Evolutionary conservation across 2,329 filamentous ascomycete genomes (phyloP).

Genomic region (Claviceps purpurea): DNA sequence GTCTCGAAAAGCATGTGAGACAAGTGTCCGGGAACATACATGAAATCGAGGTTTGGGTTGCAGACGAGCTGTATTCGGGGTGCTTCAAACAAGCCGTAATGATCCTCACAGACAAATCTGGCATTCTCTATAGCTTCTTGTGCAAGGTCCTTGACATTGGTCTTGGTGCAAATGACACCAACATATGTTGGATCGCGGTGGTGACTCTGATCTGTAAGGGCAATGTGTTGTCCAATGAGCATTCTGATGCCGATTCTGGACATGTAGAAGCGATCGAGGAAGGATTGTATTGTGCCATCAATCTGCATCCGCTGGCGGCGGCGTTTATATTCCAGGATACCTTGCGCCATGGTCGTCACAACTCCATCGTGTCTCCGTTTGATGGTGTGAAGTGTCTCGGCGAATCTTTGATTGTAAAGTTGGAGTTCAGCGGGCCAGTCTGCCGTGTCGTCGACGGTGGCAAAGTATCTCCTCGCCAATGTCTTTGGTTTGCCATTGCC

Average conservation of each 20-base stretch:
- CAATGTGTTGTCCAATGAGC: constrained; percentile 98
- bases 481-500: constrained; percentile 38
- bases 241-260: constrained; percentile 97
- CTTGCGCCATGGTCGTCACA: constrained; percentile 94
- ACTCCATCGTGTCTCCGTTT: constrained; percentile 94
- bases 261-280: constrained; percentile 99
- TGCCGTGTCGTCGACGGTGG: constrained; percentile 72
- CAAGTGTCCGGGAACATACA: constrained; percentile 98
- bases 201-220: constrained; percentile 83
- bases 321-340: constrained; percentile 95
- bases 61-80: constrained; percentile 95
- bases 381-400: constrained; percentile 80
- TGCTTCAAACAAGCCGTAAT: constrained; percentile 93
- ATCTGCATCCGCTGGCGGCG: constrained; percentile 96
- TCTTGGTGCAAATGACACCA: constrained; percentile 97
- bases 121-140: constrained; percentile 98
- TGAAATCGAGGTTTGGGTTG: constrained; percentile 88
- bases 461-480: constrained; percentile 58
- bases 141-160: constrained; percentile 86
- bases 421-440: constrained; percentile 92
- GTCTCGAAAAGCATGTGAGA: constrained; percentile 99
- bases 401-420: constrained; percentile 86
- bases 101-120: constrained; percentile 96
- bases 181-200: constrained; percentile 87
- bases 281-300: constrained; percentile 91